phyloP scores from a whole-genome alignment of 495 filamentous ascomycete species.

The Aspergillus olivimuriae region DNA sequence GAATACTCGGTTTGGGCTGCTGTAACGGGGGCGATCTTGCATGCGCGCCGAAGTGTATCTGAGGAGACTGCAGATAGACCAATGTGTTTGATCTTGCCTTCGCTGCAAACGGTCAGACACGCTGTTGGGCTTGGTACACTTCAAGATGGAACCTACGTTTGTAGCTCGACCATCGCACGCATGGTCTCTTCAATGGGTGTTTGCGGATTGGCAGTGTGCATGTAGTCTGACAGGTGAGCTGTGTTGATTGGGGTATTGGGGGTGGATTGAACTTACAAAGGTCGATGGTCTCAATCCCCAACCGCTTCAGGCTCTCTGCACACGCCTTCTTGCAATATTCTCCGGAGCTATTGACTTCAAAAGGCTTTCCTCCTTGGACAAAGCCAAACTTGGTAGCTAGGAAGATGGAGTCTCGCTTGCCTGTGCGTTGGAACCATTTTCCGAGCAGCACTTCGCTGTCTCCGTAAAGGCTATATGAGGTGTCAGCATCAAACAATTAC shows the following conservation, averaged over 20 bases:
- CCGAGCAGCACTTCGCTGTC: slow-evolving; percentile 4
- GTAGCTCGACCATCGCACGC: slow-evolving; percentile 1
- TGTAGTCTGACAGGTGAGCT: neutral
- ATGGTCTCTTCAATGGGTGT: slow-evolving; percentile 7
- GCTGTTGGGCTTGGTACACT: neutral
- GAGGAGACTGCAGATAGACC: slow-evolving; percentile 32
- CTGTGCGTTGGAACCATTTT: slow-evolving; percentile 5
- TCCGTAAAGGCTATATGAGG: neutral
- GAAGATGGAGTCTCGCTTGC: slow-evolving; percentile 3
- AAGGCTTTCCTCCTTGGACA: neutral
- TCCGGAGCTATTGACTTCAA: neutral
- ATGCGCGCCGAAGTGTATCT: slow-evolving; percentile 33
- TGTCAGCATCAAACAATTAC: neutral
- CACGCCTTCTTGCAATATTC: slow-evolving; percentile 4
- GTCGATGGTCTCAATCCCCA: slow-evolving; percentile 8
- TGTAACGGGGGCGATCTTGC: slow-evolving; percentile 26
- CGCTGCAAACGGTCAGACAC: slow-evolving; percentile 15
- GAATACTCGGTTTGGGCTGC: slow-evolving; percentile 43
- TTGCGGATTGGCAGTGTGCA: neutral
- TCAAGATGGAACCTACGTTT: neutral
- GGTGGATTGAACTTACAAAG: slow-evolving; percentile 1
- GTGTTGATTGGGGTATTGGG: too few relatives aligned
- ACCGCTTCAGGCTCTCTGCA: slow-evolving; percentile 1
- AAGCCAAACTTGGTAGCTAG: slow-evolving; percentile 3
- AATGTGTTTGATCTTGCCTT: slow-evolving; percentile 44